A percentile compares a stretch with the other conserved stretches of the same genome.
These are phyloP conservation scores for Monilinia laxa DNA, from an alignment of 2,329 filamentous ascomycete species.

Conservation along the genomic window DNA sequence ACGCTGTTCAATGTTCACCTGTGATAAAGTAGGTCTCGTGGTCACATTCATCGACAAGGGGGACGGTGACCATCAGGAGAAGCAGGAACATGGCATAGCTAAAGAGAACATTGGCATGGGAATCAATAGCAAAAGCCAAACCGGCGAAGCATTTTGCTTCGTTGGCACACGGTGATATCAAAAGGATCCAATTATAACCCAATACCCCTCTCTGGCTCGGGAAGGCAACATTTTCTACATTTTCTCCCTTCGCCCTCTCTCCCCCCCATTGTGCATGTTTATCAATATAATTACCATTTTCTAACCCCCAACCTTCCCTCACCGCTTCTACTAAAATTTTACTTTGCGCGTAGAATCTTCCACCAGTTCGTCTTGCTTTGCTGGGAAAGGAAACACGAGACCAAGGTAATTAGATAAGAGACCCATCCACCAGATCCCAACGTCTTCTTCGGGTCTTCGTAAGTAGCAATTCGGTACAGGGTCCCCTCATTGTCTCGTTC, in stretches of 20 bases:
- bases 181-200: too few relatives aligned
- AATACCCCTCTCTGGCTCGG: too few relatives aligned
- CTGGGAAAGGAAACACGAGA: conserved; percentile 14
- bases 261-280: too few relatives aligned
- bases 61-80: neutral
- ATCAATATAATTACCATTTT: too few relatives aligned
- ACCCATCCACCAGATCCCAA: neutral
- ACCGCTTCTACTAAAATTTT: too few relatives aligned
- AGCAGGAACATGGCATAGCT: conserved; percentile 11
- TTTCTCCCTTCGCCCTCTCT: too few relatives aligned
- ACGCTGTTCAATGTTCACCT: conserved; percentile 2
- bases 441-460: conserved; percentile 4
- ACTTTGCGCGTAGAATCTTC: too few relatives aligned
- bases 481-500: neutral
- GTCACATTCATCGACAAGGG: conserved; percentile 8
- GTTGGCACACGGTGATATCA: conserved; percentile 18
- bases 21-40: conserved; percentile 17
- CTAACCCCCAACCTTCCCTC: too few relatives aligned
- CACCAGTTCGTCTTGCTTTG: neutral
- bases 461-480: neutral
- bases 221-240: too few relatives aligned
- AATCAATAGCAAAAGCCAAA: neutral
- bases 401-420: conserved; percentile 8
- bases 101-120: neutral
- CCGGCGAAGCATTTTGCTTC: conserved; percentile 8